A percentile compares a stretch with the other conserved stretches of the same genome.
These are phyloP conservation scores for Aspergillus pseudoviridinutans DNA, from an alignment of 2,329 filamentous ascomycete species.

Conservation along the genomic window DNA sequence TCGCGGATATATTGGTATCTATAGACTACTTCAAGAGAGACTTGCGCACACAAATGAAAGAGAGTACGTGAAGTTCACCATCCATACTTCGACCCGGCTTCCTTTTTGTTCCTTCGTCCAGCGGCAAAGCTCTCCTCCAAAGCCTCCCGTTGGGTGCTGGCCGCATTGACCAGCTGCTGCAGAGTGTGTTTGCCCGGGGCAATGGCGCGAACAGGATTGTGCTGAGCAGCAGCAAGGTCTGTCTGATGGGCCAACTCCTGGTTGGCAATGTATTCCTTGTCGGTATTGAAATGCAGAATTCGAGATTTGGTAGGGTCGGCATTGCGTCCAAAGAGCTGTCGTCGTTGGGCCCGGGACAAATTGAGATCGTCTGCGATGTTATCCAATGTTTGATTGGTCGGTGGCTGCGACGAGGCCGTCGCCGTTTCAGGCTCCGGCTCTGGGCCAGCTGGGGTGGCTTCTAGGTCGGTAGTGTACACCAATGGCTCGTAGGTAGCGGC, in stretches of 20 bases:
- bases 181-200: conserved; percentile 86
- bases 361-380: conserved; percentile 73
- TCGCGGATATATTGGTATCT: conserved; percentile 10
- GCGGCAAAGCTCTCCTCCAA: conserved; percentile 88
- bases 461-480: conserved; percentile 33
- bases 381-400: conserved; percentile 54
- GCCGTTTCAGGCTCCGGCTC: conserved; percentile 9
- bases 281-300: conserved; percentile 83
- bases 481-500: conserved; percentile 36
- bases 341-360: conserved; percentile 68
- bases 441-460: conserved; percentile 18
- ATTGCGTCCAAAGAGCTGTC: conserved; percentile 78
- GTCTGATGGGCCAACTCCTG: conserved; percentile 67
- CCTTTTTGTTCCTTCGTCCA: conserved; percentile 72
- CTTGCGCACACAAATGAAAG: not conserved
- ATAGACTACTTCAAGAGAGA: not conserved
- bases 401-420: conserved; percentile 8
- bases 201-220: conserved; percentile 79
- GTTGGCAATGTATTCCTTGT: conserved; percentile 81
- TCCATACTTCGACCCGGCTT: conserved; percentile 78
- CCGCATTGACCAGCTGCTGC: conserved; percentile 80
- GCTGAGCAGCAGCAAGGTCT: conserved; percentile 49
- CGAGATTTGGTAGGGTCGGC: conserved; percentile 52
- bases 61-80: conserved; percentile 51
- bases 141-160: conserved; percentile 76